Conservation (phyloP, 2,329 filamentous ascomycete genomes). For the Hymenoscyphus scutula region DNA sequence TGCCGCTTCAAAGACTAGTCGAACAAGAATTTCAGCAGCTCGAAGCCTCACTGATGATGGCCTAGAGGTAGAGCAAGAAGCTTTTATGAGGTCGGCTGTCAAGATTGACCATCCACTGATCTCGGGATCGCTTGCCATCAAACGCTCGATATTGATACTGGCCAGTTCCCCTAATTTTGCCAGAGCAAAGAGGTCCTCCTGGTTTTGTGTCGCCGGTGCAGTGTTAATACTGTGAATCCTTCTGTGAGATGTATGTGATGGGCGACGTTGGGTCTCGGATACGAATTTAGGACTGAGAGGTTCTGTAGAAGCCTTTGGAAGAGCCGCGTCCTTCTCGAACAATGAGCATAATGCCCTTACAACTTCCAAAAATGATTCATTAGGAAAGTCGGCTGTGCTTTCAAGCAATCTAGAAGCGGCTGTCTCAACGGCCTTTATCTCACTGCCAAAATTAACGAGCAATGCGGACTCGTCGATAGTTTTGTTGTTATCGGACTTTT, state of each 20-base stretch:
- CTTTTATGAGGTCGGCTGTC: constrained; percentile 51
- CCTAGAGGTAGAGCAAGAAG: constrained; percentile 47
- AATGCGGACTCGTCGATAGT: constrained; percentile 37
- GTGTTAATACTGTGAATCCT: constrained; percentile 47
- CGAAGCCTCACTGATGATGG: constrained; percentile 54
- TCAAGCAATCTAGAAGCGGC: constrained; percentile 85
- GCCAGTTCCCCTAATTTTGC: constrained; percentile 72
- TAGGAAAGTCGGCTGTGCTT: constrained; percentile 87
- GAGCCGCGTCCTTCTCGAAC: constrained; percentile 45
- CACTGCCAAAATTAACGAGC: constrained; percentile 68
- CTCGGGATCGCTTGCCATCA: constrained; percentile 64
- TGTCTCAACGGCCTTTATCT: constrained; percentile 84
- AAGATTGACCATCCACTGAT: constrained; percentile 76
- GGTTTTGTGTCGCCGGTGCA: constrained; percentile 50
- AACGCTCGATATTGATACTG: constrained; percentile 69
- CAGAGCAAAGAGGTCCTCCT: constrained; percentile 65
- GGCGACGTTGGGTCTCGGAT: constrained; percentile 26
- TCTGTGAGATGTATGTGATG: constrained; percentile 32
- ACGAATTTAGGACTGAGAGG: constrained; percentile 29
- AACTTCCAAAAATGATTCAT: constrained; percentile 74
- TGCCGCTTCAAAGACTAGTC: constrained; percentile 56
- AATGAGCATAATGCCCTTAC: constrained; percentile 73
- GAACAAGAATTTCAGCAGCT: constrained; percentile 64
- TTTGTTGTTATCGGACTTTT: constrained; percentile 46
- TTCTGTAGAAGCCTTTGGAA: constrained; percentile 22